These are phyloP conservation scores for Mucor saturninus DNA, from an alignment of 371 early-diverging fungal species.

Conservation along the genomic window DNA sequence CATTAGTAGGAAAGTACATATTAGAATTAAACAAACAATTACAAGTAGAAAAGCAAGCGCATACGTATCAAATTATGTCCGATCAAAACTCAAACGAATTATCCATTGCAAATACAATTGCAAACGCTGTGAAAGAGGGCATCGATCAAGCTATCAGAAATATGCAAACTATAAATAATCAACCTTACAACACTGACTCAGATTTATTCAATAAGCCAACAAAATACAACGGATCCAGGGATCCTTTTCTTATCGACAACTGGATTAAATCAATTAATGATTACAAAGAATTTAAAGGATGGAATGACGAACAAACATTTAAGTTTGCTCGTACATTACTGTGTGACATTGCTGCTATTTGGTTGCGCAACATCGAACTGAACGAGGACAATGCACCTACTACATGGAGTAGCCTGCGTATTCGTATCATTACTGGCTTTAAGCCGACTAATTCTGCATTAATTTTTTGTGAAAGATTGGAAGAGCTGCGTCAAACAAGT, in stretches of 20 bases:
- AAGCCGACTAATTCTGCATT: background rate
- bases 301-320: background rate
- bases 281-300: background rate
- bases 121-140: background rate
- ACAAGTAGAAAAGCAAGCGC: background rate
- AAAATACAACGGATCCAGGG: conserved; percentile 5
- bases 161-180: background rate
- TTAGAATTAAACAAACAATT: background rate
- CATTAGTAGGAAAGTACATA: background rate
- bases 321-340: background rate
- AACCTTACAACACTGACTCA: background rate
- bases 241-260: background rate
- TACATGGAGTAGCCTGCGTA: background rate
- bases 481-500: background rate
- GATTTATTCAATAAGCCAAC: conserved; percentile 1
- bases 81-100: background rate
- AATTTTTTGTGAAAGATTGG: background rate
- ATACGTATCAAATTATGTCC: too few species aligned
- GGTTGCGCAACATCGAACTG: background rate
- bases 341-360: background rate
- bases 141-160: background rate
- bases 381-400: background rate
- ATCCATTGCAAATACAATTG: background rate
- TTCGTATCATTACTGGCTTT: background rate
- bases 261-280: conserved; percentile 3